A percentile compares a stretch with the other conserved stretches of the same genome.
These are phyloP conservation scores for Tetraselmis chui DNA, from an alignment of 139 green algal species.

Conservation along the genomic window DNA sequence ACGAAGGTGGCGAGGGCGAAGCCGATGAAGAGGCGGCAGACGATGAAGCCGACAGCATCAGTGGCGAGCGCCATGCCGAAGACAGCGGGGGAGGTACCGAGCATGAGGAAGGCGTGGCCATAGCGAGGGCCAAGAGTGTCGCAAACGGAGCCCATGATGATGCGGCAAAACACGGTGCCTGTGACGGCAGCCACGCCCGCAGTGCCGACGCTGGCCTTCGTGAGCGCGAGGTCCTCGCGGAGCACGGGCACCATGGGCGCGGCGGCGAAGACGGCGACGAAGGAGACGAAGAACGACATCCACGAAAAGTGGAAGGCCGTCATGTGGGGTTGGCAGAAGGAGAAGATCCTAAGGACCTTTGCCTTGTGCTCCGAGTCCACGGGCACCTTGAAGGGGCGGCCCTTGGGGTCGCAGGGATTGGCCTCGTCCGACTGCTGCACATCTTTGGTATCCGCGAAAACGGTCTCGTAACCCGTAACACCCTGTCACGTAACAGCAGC, in stretches of 20 bases:
- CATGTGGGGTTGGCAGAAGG: constrained; percentile 49
- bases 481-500: no score
- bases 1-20: constrained; percentile 89
- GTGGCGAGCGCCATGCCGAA: constrained; percentile 56
- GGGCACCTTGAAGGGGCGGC: constrained; percentile 35
- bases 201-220: no score
- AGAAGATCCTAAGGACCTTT: constrained; percentile 41
- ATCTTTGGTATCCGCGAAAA: no score
- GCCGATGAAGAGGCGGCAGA: constrained; percentile 61
- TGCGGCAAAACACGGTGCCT: constrained; percentile 52
- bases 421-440: no score
- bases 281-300: no score
- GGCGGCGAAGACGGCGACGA: no score
- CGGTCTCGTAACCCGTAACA: no score
- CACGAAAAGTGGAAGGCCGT: constrained; percentile 72
- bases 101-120: constrained; percentile 43
- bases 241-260: no score
- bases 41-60: constrained; percentile 58
- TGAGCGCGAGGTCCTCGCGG: no score
- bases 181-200: constrained; percentile 60
- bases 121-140: constrained; percentile 71
- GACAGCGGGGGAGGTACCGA: constrained; percentile 51
- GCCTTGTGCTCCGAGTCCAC: constrained; percentile 73
- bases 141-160: constrained; percentile 62
- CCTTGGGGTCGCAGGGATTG: no score